phyloP scores from a whole-genome alignment of 139 green algal species.

The Chlorella sorokiniana region DNA sequence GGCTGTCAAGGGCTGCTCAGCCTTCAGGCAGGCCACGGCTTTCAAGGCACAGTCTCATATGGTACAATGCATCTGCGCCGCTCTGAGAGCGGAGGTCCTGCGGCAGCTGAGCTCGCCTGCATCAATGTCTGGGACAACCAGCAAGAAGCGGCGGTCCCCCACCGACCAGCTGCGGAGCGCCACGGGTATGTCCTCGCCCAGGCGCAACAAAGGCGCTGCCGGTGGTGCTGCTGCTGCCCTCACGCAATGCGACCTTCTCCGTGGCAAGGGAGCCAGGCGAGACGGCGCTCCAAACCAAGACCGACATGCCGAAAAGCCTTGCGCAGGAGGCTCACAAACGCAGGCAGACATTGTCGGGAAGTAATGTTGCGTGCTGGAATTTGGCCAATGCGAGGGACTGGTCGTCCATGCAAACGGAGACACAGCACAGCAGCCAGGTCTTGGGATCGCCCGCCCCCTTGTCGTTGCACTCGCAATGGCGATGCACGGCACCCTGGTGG shows the following conservation, averaged over 20 bases:
- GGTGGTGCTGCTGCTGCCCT: background rate
- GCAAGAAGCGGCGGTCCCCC: background rate
- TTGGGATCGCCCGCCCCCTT: background rate
- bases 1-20: background rate
- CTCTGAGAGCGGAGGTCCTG: background rate
- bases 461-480: background rate
- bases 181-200: slow-evolving; percentile 22
- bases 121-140: slow-evolving; percentile 40
- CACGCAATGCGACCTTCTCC: too few relatives aligned
- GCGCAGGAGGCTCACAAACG: too few relatives aligned
- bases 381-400: too few relatives aligned
- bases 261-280: too few relatives aligned
- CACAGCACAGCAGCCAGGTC: too few relatives aligned
- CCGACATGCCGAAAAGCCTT: too few relatives aligned
- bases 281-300: too few relatives aligned
- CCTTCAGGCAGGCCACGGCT: too few relatives aligned
- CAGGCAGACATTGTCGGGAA: too few relatives aligned
- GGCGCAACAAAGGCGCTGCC: background rate
- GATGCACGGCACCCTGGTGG: background rate
- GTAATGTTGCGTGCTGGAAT: too few relatives aligned
- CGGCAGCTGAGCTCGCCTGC: background rate
- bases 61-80: background rate
- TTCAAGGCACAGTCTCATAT: too few relatives aligned
- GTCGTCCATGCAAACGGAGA: too few relatives aligned
- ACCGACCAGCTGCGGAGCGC: background rate